Conservation (phyloP, 2,329 filamentous ascomycete species). For the Phyllosticta citrichinensis region DNA sequence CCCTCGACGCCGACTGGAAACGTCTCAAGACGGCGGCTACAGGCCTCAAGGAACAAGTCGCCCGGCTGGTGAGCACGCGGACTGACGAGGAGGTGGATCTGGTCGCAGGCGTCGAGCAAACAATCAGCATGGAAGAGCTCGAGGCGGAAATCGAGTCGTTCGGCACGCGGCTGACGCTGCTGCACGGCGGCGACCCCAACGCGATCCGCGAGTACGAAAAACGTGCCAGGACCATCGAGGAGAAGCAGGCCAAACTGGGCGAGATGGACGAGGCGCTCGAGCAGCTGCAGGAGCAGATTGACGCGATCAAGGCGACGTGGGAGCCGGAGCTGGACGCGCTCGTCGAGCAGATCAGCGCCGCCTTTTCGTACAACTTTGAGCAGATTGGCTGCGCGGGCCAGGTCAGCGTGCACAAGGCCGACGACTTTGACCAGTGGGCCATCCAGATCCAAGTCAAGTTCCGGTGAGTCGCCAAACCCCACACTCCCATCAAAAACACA, state of each 20-base stretch:
- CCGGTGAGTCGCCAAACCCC: slow-evolving; percentile 51
- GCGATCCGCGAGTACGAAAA: slow-evolving; percentile 60
- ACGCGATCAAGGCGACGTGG: slow-evolving; percentile 60
- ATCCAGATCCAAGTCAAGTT: slow-evolving; percentile 94
- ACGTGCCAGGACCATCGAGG: slow-evolving; percentile 51
- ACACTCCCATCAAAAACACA: not conserved
- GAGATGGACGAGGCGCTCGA: slow-evolving; percentile 37
- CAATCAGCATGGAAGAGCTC: slow-evolving; percentile 45
- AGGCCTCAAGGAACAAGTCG: slow-evolving; percentile 16
- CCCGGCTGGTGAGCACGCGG: slow-evolving; percentile 18
- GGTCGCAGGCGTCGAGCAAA: slow-evolving; percentile 16
- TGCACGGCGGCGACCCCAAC: slow-evolving; percentile 66
- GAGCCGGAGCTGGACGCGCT: slow-evolving; percentile 75
- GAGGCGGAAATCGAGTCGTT: slow-evolving; percentile 65
- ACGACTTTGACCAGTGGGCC: slow-evolving; percentile 89
- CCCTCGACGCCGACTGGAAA: slow-evolving; percentile 32
- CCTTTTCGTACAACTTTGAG: slow-evolving; percentile 87
- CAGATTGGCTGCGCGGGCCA: slow-evolving; percentile 92
- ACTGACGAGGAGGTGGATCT: slow-evolving; percentile 19
- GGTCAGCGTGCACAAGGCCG: slow-evolving; percentile 75
- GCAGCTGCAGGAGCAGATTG: slow-evolving; percentile 53
- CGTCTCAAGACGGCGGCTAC: slow-evolving; percentile 24
- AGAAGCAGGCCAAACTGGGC: slow-evolving; percentile 49
- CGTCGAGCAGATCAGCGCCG: slow-evolving; percentile 71
- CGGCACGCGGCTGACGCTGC: slow-evolving; percentile 65